Evolutionary conservation across 306 rosid species (phyloP), one percentile per base, ranked within the genome.

Genomic region (Dicorynia guianensis): DNA sequence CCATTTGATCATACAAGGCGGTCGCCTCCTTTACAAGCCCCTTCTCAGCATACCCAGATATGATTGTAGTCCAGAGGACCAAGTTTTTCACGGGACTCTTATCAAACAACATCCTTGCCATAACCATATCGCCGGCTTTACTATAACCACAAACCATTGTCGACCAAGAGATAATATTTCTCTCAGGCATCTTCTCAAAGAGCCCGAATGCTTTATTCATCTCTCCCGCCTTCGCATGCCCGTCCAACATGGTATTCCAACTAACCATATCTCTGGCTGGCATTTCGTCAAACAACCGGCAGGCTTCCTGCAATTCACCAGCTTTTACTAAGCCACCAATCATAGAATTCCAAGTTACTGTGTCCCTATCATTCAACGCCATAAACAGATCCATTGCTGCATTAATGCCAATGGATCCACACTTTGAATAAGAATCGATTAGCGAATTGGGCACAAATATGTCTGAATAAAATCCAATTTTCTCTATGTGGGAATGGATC

Each of bases 191-290:
- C 67, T 74, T 79, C 75, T 83, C 86, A 72, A 94, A 94, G 62
- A 94, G 25, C 3, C 84, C 42, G 76, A 83, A 91, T 1, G 96
- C 97, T 60, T 87, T 81, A 7, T 82, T 81, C 92, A 91, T 85
- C 40, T 76, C 75, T 7, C 94, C 94, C 1, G 72, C 90, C 83
- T 89, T 94, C 0, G 48, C 85, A 64, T 79, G 85, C 46, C 85
- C 96, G 80, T 90, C 97, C 71, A 94, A 76, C 77, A 94, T 87
- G 0, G 93, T 88, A 75, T 94, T 94, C 97, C 97, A 91, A 79
- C 97, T 90, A 68, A 91, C 92, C 71, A 54, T 14, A 80, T 94
- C 98, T 69, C 87, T 88, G 5, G 12, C 75, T 2, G 96, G 91
- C 95, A 94, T 94, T 86, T 84, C 89, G 61, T 84, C 92, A 47